Evolutionary conservation across 2,329 filamentous ascomycete genomes (phyloP), one percentile per base, ranked within the genome.

Genomic region (Thelonectria blattea): DNA sequence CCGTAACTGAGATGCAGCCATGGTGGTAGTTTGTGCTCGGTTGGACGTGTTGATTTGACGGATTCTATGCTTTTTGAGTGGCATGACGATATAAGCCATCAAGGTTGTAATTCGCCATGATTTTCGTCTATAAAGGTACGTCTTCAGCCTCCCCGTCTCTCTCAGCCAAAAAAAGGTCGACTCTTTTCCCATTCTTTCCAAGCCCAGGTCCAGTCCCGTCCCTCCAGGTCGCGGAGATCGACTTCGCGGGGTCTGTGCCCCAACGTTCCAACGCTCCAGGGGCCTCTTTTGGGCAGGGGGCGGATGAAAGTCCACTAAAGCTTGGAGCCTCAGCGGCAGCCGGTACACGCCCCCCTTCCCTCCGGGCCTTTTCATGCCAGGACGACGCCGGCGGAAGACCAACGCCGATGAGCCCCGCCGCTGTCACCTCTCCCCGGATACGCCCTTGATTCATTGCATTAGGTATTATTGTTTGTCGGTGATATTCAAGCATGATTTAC

Each of bases 11-110:
- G 27, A 30, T 30, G 27, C 27, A 30, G 27, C 27, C 27, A 30
- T 9, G 27, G 27, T 9, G 27, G 27, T 7, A 37, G 34, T 14
- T 37, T 15, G 12, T 14, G 15, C 15, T 37, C 34, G 14, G 15
- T 37, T 14, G 12, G 34, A 37, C 34, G 34, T 37, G 12, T 14
- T 37, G 7, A 37, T 14, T 37, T 37, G 10, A 37, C 12, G 7
- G 34, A 15, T 14, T 37, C 27, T 37, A 37, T 37, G 8, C 39
- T 27, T 30, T 32, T 24, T 15, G 52, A 52, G n/a, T 17, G 24
- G 27, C 14, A 17, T 49, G 34, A 43, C 43, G 41, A 27, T 34
- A 41, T 24, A 52, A 48, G n/a, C 58, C 58, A 60, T 56, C 58
- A 56, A 27, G 58, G 58, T 56, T 52, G 45, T 22, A 27, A 48